Evolutionary conservation across 164 flowering plant species (phyloP), one percentile per base, ranked within the genome.

Genomic region (Magnolia kwangsiensis): DNA sequence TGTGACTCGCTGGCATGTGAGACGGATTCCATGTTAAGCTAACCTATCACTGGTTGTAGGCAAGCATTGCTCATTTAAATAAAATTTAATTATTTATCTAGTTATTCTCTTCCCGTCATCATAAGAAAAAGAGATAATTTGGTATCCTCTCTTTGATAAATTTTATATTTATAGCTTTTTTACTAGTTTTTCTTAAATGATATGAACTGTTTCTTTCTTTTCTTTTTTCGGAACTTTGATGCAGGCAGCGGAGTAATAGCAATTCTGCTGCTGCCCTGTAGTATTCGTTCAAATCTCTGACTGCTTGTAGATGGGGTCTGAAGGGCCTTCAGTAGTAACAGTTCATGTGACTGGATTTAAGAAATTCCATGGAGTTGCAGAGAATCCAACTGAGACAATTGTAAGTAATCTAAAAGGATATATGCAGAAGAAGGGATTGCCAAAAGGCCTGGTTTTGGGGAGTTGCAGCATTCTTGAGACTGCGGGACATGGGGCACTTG

Each of bases 381-480:
- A 80, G 75, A 80, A 83, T 76, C 85, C 85, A 49, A 83, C 85
- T 0, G 98, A 95, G 85, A 91, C 90, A 58, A 91, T 95, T 79
- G 95, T 91, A 24, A 73, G 84, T 69, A 93, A 92, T 80, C 77
- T 95, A 49, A 86, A 81, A 75, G 96, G 89, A 21, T 91, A 84
- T 80, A 69, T 89, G 87, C 79, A 89, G 78, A 90, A 89, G 76
- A 89, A 83, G 76, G 97, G 98, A 64, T 70, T 89, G 81, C 93
- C 97, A 8, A 89, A 92, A 83, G 95, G 94, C 61, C n/a, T 93
- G 72, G 80, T 78, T 76, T 86, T 95, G 69, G 98, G 96, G 16
- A 92, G 88, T 80, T 95, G 94, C 85, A 91, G 20, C 70, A 73
- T 93, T 82, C 98, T 95, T 77, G 97, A 95, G 81, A 86, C 98